phyloP scores from a whole-genome alignment of 2,329 filamentous ascomycete genomes.

The Cladosporium sphaerospermum region DNA sequence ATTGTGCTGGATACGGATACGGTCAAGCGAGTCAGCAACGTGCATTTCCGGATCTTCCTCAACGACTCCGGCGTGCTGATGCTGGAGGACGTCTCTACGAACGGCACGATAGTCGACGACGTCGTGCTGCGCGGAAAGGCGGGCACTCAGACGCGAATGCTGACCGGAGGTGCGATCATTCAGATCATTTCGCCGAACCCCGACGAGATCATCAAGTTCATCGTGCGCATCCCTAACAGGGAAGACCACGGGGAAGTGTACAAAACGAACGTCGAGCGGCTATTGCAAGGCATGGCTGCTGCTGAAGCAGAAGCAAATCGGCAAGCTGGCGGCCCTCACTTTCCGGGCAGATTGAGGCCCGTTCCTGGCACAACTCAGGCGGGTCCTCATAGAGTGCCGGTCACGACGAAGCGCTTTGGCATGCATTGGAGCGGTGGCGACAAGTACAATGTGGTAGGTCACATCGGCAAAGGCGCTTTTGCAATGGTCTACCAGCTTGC shows the following conservation, averaged over 20 bases:
- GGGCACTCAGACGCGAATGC: conserved; percentile 51
- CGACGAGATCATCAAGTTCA: conserved; percentile 66
- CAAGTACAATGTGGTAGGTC: conserved; percentile 74
- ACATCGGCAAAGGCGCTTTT: conserved; percentile 90
- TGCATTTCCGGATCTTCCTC: conserved; percentile 91
- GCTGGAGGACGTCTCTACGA: conserved; percentile 92
- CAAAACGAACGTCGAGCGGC: conserved; percentile 7
- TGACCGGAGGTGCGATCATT: conserved; percentile 67
- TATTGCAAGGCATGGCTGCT: background rate
- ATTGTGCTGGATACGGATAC: conserved; percentile 61
- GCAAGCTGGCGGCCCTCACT: conserved; percentile 2
- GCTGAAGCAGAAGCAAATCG: conserved; percentile 2
- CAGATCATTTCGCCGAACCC: conserved; percentile 53
- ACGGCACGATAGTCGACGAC: conserved; percentile 82
- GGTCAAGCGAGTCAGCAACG: conserved; percentile 74
- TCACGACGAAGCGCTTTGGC: conserved; percentile 44
- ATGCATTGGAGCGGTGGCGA: conserved; percentile 77
- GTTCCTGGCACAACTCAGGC: background rate
- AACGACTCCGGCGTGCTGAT: conserved; percentile 83
- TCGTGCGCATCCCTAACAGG: conserved; percentile 71
- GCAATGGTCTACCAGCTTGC: conserved; percentile 89
- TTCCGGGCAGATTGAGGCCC: conserved; percentile 1
- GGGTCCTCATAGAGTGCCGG: background rate
- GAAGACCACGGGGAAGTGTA: conserved; percentile 58
- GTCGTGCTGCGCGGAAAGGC: conserved; percentile 54